Percentiles rank a stretch among this genome's conserved stretches.
These are phyloP conservation scores for Cordyceps farinosa DNA, from an alignment of 2,329 filamentous ascomycete species.

Conservation along the genomic window DNA sequence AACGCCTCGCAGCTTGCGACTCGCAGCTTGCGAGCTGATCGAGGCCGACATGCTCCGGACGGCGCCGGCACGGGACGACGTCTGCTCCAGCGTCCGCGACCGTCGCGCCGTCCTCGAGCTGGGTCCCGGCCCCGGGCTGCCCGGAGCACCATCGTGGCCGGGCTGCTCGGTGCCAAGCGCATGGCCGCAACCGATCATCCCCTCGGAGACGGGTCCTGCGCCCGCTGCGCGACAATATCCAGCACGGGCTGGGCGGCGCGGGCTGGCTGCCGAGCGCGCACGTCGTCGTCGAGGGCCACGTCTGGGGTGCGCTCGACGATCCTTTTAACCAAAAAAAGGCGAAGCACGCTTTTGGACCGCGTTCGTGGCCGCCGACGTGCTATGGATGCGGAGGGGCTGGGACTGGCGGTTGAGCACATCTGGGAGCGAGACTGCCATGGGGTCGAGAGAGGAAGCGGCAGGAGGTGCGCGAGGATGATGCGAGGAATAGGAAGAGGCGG, in stretches of 20 bases:
- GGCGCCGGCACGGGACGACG: constrained; percentile 17
- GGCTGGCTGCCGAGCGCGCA: constrained; percentile 14
- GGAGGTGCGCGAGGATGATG: constrained; percentile 60
- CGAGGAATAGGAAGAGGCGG: constrained; percentile 65
- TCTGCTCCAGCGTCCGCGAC: constrained; percentile 46
- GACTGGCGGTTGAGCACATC: constrained; percentile 60
- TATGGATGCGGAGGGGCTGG: constrained; percentile 66
- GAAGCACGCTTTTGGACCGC: constrained; percentile 50
- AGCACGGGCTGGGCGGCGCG: constrained; percentile 29
- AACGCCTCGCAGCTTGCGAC: constrained; percentile 59
- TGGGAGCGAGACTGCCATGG: constrained; percentile 69
- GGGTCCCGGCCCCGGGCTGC: constrained; percentile 61
- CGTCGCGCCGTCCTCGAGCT: constrained; percentile 60
- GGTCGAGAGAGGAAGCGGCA: constrained; percentile 58
- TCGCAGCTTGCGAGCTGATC: constrained; percentile 54
- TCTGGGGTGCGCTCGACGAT: constrained; percentile 54
- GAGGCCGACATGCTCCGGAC: constrained; percentile 44
- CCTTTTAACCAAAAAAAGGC: constrained; percentile 30
- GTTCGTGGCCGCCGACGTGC: constrained; percentile 68
- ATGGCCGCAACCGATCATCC: constrained; percentile 68
- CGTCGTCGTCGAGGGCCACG: constrained; percentile 55
- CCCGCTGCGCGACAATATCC: constrained; percentile 57
- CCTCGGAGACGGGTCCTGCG: constrained; percentile 53
- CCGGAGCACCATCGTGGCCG: constrained; percentile 49
- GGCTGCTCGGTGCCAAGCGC: constrained; percentile 44